Conservation (phyloP, 306 rosid genomes). For the Sphenostylis stenocarpa region DNA sequence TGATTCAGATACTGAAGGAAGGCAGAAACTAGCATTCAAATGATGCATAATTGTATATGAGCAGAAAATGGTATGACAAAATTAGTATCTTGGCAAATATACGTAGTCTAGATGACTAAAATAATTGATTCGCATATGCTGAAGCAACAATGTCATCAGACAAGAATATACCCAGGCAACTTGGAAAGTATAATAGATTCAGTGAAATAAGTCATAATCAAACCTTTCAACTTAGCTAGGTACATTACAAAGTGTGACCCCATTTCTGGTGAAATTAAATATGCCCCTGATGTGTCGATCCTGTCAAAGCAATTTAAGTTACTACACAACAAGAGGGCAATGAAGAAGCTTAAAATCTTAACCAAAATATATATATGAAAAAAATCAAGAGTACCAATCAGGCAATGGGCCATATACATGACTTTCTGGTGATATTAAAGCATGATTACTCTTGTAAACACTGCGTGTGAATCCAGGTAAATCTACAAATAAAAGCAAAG, state of each 20-base stretch:
- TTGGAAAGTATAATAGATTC: background rate
- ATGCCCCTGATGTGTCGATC: slow-evolving; percentile 73
- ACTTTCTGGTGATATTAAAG: slow-evolving; percentile 89
- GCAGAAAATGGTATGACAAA: slow-evolving; percentile 21
- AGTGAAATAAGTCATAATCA: slow-evolving; percentile 20
- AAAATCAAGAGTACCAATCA: slow-evolving; percentile 60
- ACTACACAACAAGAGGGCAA: slow-evolving; percentile 3
- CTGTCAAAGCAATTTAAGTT: slow-evolving; percentile 53
- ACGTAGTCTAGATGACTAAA: background rate
- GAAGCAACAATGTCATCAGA: slow-evolving; percentile 10
- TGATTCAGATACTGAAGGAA: background rate
- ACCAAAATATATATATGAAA: slow-evolving; percentile 25
- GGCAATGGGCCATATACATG: slow-evolving; percentile 89
- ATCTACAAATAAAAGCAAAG: slow-evolving; percentile 51
- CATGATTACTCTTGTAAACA: slow-evolving; percentile 79
- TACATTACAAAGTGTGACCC: slow-evolving; percentile 94
- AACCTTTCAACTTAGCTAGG: slow-evolving; percentile 91
- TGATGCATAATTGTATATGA: background rate
- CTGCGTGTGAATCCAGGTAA: slow-evolving; percentile 98
- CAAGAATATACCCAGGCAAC: slow-evolving; percentile 11
- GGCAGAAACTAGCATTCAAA: background rate
- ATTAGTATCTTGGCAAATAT: background rate
- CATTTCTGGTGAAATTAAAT: slow-evolving; percentile 73
- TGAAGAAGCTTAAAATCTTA: slow-evolving; percentile 23
- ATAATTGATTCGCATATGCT: slow-evolving; percentile 1